phyloP scores from a whole-genome alignment of 768 basidiomycete species.

The Auriscalpium microsporum region DNA sequence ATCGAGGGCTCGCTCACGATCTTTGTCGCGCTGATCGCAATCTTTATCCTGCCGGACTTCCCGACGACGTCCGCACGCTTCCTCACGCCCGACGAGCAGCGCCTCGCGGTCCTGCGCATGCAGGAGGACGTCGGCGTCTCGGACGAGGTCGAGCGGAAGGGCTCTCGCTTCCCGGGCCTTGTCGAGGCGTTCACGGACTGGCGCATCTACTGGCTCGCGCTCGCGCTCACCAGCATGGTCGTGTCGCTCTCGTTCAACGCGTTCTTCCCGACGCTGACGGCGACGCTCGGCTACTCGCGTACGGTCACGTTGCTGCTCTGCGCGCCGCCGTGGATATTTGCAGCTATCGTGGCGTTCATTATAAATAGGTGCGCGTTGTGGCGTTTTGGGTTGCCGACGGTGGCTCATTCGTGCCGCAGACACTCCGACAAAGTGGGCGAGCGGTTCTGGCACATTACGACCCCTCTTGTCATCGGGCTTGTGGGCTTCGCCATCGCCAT shows the following conservation, averaged over 20 bases:
- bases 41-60: constrained; percentile 69
- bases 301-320: constrained; percentile 66
- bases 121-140: constrained; percentile 52
- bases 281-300: constrained; percentile 59
- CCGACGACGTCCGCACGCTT: constrained; percentile 51
- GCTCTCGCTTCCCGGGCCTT: constrained; percentile 36
- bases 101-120: constrained; percentile 52
- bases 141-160: constrained; percentile 31
- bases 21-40: constrained; percentile 40
- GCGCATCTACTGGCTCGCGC: constrained; percentile 78
- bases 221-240: constrained; percentile 52
- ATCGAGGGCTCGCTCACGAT: constrained; percentile 57
- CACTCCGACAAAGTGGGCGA: constrained; percentile 68
- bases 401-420: constrained; percentile 22
- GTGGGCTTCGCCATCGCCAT: constrained; percentile 62
- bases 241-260: constrained; percentile 68
- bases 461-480: constrained; percentile 49
- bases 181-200: constrained; percentile 58
- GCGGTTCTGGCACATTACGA: constrained; percentile 58
- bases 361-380: constrained; percentile 34
- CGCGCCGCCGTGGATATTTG: constrained; percentile 68
- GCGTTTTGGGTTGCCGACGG: neutral
- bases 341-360: constrained; percentile 46
- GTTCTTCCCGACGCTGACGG: constrained; percentile 70
- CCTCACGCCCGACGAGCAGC: constrained; percentile 49